phyloP scores from a whole-genome alignment of 768 basidiomycete genomes.

The Cantharellus anzutake region DNA sequence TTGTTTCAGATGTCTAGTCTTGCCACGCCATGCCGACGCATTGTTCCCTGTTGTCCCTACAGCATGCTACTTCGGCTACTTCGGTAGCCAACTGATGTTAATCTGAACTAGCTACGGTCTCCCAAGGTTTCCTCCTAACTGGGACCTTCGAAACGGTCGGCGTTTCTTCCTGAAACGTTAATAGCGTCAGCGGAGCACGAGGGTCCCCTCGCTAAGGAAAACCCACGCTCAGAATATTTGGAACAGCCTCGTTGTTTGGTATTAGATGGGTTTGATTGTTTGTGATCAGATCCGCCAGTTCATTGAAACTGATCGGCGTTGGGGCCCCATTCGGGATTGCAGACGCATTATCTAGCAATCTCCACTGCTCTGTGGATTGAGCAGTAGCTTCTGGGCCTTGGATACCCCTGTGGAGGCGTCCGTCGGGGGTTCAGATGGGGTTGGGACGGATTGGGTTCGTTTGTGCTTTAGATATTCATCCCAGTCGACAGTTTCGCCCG shows the following conservation, averaged over 20 bases:
- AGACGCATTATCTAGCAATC: background rate
- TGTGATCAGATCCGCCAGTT: constrained; percentile 52
- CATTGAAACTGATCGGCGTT: constrained; percentile 32
- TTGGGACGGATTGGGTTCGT: no score
- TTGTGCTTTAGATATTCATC: no score
- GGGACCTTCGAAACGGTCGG: background rate
- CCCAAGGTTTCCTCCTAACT: background rate
- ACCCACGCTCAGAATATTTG: constrained; percentile 44
- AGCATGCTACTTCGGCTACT: background rate
- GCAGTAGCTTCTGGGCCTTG: no score
- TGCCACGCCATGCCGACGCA: background rate
- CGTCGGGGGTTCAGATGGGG: no score
- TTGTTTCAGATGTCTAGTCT: background rate
- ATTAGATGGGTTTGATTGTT: constrained; percentile 52
- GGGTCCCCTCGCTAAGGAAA: background rate
- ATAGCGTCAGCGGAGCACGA: background rate
- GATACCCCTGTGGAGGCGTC: no score
- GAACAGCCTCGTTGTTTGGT: constrained; percentile 59
- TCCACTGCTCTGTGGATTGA: no score
- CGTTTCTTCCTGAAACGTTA: background rate
- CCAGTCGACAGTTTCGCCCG: no score
- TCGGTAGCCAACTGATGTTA: background rate
- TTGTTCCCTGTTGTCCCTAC: background rate
- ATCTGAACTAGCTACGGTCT: background rate
- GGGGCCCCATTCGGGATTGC: background rate